phyloP scores from a whole-genome alignment of 495 filamentous ascomycete genomes.

The Penicillium crystallinum region DNA sequence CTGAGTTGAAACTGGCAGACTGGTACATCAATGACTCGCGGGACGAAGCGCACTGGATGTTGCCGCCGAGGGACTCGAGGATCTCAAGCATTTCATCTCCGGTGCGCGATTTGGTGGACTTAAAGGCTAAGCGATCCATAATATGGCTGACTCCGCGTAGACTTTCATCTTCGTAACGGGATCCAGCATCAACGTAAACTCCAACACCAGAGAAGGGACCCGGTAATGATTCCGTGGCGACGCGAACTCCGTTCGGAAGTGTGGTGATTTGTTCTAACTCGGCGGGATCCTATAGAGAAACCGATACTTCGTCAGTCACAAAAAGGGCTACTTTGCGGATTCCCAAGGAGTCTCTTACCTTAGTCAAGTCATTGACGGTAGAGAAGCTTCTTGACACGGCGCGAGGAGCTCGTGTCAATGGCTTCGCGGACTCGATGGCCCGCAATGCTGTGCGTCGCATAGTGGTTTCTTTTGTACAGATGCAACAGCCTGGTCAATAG shows the following conservation, averaged over 20 bases:
- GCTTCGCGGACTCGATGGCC: constrained; percentile 41
- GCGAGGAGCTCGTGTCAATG: constrained; percentile 35
- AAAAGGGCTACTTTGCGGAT: not conserved
- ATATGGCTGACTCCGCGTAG: constrained; percentile 92
- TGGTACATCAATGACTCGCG: constrained; percentile 98
- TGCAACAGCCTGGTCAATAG: not conserved
- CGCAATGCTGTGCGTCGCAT: constrained; percentile 47
- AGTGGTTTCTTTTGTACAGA: constrained; percentile 8
- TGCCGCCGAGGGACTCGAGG: constrained; percentile 82
- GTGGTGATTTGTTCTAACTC: constrained; percentile 86
- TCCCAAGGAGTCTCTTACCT: constrained; percentile 24
- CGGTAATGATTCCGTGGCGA: constrained; percentile 91
- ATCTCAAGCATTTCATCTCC: constrained; percentile 83
- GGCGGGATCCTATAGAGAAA: constrained; percentile 64
- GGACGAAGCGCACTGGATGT: constrained; percentile 93
- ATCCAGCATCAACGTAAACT: constrained; percentile 95
- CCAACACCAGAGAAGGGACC: constrained; percentile 94
- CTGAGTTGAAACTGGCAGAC: constrained; percentile 92
- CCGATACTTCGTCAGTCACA: constrained; percentile 5
- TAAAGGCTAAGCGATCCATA: constrained; percentile 93
- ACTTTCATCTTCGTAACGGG: constrained; percentile 82
- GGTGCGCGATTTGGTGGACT: constrained; percentile 71
- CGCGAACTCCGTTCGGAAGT: constrained; percentile 87
- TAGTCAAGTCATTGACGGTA: constrained; percentile 35
- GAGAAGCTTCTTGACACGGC: constrained; percentile 39